Conservation (phyloP, 257 asterid genomes). For the Striga asiatica region DNA sequence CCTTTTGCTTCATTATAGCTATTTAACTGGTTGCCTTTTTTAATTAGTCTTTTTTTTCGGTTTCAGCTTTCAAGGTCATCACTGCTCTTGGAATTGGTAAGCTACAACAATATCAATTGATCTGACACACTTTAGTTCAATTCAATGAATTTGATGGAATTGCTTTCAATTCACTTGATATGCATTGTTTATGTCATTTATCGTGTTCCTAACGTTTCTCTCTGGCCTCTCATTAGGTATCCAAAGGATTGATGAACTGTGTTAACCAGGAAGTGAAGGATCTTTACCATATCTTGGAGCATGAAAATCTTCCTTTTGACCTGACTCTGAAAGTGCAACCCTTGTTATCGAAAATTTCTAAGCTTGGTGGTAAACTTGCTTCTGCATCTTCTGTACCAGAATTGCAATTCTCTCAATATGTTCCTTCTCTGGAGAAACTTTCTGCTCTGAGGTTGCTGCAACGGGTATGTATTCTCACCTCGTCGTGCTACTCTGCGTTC, state of each 20-base stretch:
- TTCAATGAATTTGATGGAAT: no score
- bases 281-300: slow-evolving; percentile 60
- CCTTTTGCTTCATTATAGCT: slow-evolving; percentile 3
- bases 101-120: slow-evolving; percentile 14
- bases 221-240: slow-evolving; percentile 32
- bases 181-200: no score
- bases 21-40: not conserved
- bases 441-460: slow-evolving; percentile 80
- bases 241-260: slow-evolving; percentile 89
- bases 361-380: slow-evolving; percentile 70
- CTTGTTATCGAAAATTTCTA: slow-evolving; percentile 48
- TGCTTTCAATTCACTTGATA: no score
- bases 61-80: slow-evolving; percentile 78
- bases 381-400: slow-evolving; percentile 73
- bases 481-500: not conserved
- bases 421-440: slow-evolving; percentile 71
- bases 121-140: not conserved
- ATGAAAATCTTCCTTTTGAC: slow-evolving; percentile 61
- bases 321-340: slow-evolving; percentile 69
- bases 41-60: not conserved
- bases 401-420: slow-evolving; percentile 51
- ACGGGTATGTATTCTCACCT: slow-evolving; percentile 36
- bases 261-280: slow-evolving; percentile 86
- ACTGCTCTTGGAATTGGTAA: slow-evolving; percentile 71
- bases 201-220: not conserved